These are phyloP conservation scores for Ogataea kodamae DNA, from an alignment of 805 yeast genomes.

Conservation along the genomic window DNA sequence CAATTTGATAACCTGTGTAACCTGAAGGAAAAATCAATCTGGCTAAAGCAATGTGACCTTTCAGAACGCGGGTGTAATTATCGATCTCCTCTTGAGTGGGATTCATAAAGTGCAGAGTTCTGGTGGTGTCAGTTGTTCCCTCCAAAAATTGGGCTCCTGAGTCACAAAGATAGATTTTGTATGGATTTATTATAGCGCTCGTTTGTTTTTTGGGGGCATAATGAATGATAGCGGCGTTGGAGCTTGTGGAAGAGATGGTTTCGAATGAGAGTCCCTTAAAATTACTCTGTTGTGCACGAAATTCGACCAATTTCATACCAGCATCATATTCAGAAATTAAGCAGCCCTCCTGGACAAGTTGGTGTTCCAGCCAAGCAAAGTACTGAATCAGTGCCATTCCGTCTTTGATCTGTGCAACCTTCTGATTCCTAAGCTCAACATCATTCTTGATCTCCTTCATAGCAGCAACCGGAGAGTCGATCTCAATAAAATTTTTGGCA, in stretches of 20 bases:
- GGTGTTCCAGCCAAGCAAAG: constrained; percentile 57
- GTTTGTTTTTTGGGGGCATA: constrained; percentile 52
- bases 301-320: constrained; percentile 52
- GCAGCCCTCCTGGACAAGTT: constrained; percentile 40
- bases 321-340: constrained; percentile 64
- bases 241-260: constrained; percentile 71
- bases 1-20: constrained; percentile 52
- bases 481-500: constrained; percentile 36
- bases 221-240: constrained; percentile 76
- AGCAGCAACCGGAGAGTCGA: constrained; percentile 56
- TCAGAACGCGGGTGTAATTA: constrained; percentile 55
- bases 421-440: constrained; percentile 49
- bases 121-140: constrained; percentile 63
- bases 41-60: constrained; percentile 52
- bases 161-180: constrained; percentile 51
- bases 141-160: constrained; percentile 60
- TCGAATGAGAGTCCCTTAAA: constrained; percentile 67
- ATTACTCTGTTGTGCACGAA: constrained; percentile 49
- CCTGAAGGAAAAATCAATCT: constrained; percentile 51
- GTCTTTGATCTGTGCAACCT: constrained; percentile 52
- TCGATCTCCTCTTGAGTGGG: constrained; percentile 46
- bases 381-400: constrained; percentile 52
- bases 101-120: constrained; percentile 52
- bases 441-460: constrained; percentile 51
- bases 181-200: constrained; percentile 48